Percentiles rank a stretch among this genome's conserved stretches.
Conservation (phyloP, 768 basidiomycete species). For the Leccinum obscurum region DNA sequence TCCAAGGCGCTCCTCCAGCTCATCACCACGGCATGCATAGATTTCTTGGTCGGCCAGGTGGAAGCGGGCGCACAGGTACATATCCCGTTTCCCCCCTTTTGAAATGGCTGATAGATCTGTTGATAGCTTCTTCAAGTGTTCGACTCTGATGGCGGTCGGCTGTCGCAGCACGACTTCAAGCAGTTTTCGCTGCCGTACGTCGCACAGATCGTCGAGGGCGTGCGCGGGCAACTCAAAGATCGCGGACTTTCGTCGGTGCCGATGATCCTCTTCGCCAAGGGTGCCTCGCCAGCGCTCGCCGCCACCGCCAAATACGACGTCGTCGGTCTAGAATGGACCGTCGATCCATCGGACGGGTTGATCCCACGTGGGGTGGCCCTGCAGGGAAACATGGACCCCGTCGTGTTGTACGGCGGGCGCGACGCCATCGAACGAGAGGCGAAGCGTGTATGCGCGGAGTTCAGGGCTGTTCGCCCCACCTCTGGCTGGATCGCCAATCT, state of each 20-base stretch:
- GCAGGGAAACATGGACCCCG: constrained; percentile 95
- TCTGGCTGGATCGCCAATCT: constrained; percentile 96
- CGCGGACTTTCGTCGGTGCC: constrained; percentile 62
- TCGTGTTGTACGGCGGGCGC: constrained; percentile 78
- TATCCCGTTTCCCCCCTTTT: constrained; percentile 1
- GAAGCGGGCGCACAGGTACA: constrained; percentile 93
- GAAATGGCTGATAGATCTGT: background rate
- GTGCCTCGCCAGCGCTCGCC: constrained; percentile 78
- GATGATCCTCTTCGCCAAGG: constrained; percentile 94
- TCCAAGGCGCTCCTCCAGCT: constrained; percentile 73
- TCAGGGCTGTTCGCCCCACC: constrained; percentile 49
- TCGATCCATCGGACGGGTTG: constrained; percentile 64
- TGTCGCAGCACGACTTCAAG: constrained; percentile 84
- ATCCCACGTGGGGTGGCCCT: constrained; percentile 66
- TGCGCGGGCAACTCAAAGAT: constrained; percentile 56
- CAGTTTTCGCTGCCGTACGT: constrained; percentile 83
- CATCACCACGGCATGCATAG: constrained; percentile 88
- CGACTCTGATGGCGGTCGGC: constrained; percentile 94
- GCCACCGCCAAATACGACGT: constrained; percentile 77
- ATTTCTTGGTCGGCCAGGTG: constrained; percentile 90
- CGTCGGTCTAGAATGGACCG: constrained; percentile 90
- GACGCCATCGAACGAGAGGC: constrained; percentile 87
- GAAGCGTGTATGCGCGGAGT: constrained; percentile 78
- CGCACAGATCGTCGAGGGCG: constrained; percentile 66
- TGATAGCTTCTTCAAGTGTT: constrained; percentile 90